Evolutionary conservation across 1,284 basidiomycete species (phyloP), one percentile per base, ranked within the genome.

Genomic region (Microbotryomycetes sp.): DNA sequence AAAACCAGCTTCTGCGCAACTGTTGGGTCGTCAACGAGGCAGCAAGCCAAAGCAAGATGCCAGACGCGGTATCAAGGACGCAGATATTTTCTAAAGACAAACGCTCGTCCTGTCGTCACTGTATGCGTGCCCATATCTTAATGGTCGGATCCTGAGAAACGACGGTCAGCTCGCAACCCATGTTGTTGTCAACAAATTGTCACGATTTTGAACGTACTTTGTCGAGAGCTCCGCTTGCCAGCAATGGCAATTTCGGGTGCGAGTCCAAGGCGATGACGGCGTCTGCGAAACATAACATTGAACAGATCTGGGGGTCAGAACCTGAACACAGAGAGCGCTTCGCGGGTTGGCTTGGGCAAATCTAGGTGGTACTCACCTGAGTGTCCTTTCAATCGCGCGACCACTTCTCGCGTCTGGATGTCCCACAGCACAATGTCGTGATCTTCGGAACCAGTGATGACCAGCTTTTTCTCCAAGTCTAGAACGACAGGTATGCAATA

Each of bases 361-460:
- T n/a, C n/a, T n/a, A n/a, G n/a, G n/a, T n/a, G n/a, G n/a, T n/a
- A 31, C 80, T 30, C 65, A 88, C 88, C 89, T 77, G 84, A 80
- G 76, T 92, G 91, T 1, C 87, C 89, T 66, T 87, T 84, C 19
- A 94, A 78, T 0, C 83, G 78, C 70, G 88, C 86, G 6, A 87
- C 76, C 6, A 93, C 78, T 69, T 87, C 80, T 31, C 91, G 82
- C 3, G 83, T 86, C 75, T 97, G 92, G 57, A 97, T 73, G 74
- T 97, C 88, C 92, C 92, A 98, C 26, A 96, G 78, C 66, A 89
- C 86, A 16, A 94, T 78, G 70, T 87, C 89, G 64, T 84, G 82
- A 73, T 97, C 92, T 78, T 97, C 94, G 59, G 88, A 91, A 0
- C 93, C 94, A 55, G 88, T 85, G 5, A 94, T 81, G 53, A 98